These are phyloP conservation scores for Testicularia cyperi DNA, from an alignment of 1,284 basidiomycete species.

Conservation along the genomic window DNA sequence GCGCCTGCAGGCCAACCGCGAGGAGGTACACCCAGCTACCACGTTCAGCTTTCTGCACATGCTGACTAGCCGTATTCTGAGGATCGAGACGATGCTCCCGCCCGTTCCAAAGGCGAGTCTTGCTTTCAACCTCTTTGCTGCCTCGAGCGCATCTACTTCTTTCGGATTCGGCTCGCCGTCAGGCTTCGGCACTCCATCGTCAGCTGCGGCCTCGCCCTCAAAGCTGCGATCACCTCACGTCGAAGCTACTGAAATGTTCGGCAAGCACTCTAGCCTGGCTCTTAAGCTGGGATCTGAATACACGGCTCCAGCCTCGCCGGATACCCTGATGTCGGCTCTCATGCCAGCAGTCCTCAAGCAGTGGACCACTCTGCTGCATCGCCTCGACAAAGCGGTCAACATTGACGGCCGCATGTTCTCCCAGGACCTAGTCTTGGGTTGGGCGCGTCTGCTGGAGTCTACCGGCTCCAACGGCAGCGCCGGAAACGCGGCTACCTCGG, in stretches of 20 bases:
- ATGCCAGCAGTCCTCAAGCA: constrained; percentile 48
- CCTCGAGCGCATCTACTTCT: constrained; percentile 10
- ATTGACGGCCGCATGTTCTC: constrained; percentile 53
- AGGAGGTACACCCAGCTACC: constrained; percentile 46
- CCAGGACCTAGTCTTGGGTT: constrained; percentile 46
- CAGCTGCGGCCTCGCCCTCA: constrained; percentile 1
- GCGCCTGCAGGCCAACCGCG: constrained; percentile 21
- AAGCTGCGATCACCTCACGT: background rate
- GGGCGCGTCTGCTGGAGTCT: constrained; percentile 40
- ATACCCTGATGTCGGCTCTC: constrained; percentile 44
- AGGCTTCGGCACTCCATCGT: too few relatives aligned
- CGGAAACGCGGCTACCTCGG: background rate
- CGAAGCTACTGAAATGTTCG: constrained; percentile 9
- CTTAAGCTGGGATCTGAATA: constrained; percentile 15
- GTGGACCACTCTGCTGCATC: constrained; percentile 45
- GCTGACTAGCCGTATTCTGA: constrained; percentile 44
- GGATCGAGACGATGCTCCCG: constrained; percentile 41
- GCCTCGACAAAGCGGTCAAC: constrained; percentile 47
- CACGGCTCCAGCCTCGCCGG: constrained; percentile 35
- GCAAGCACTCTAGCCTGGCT: constrained; percentile 27
- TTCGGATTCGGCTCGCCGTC: constrained; percentile 15
- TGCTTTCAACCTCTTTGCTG: constrained; percentile 32
- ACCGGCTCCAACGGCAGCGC: constrained; percentile 1
- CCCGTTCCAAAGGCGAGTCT: constrained; percentile 33
- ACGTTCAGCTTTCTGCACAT: constrained; percentile 46